phyloP scores from a whole-genome alignment of 2,329 filamentous ascomycete genomes.

The Rhinocladiella similis region DNA sequence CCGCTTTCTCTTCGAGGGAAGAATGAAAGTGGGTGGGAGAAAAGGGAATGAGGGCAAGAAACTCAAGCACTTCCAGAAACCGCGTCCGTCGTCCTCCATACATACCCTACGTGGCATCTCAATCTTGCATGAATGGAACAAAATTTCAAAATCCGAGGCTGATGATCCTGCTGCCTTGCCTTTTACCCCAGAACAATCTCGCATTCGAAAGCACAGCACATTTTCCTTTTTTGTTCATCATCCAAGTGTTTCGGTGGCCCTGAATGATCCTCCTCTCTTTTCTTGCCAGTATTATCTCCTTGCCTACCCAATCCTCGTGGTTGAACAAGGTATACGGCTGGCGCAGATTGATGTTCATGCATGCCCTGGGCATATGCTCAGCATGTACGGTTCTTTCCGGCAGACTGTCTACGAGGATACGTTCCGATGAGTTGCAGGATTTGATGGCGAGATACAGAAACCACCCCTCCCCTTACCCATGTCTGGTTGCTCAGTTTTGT shows the following conservation, averaged over 20 bases:
- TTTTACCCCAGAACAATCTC: too few relatives aligned
- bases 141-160: neutral
- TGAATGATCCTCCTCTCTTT: neutral
- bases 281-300: constrained; percentile 84
- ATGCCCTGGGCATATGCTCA: constrained; percentile 34
- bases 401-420: constrained; percentile 72
- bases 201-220: too few relatives aligned
- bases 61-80: constrained; percentile 11
- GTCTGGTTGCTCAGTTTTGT: neutral
- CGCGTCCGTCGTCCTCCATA: constrained; percentile 5
- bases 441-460: constrained; percentile 80
- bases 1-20: constrained; percentile 6
- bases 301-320: constrained; percentile 61
- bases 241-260: too few relatives aligned
- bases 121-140: constrained; percentile 17
- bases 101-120: constrained; percentile 20
- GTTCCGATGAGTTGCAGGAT: constrained; percentile 67
- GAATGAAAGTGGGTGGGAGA: neutral
- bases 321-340: constrained; percentile 93
- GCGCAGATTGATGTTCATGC: constrained; percentile 69
- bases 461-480: neutral
- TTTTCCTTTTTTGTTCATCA: too few relatives aligned
- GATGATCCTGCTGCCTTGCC: neutral
- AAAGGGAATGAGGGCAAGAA: neutral
- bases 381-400: constrained; percentile 61